These are phyloP conservation scores for Solanum chacoense DNA, from an alignment of 305 asterid species.

Conservation along the genomic window DNA sequence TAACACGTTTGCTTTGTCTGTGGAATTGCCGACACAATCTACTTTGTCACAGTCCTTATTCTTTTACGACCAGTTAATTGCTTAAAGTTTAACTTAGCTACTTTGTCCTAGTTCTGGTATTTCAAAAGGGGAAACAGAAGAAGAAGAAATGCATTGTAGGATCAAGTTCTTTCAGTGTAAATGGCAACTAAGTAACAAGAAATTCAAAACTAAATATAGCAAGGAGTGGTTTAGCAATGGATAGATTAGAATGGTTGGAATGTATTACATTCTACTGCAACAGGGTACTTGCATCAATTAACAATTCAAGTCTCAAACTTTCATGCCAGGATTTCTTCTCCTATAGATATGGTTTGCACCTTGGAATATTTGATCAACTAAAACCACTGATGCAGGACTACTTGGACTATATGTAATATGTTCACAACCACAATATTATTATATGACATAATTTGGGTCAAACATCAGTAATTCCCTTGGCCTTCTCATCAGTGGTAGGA, in stretches of 20 bases:
- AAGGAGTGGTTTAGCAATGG: background rate
- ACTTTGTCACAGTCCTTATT: background rate
- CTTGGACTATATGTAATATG: background rate
- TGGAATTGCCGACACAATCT: background rate
- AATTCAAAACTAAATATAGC: background rate
- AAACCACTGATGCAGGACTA: background rate
- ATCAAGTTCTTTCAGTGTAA: background rate
- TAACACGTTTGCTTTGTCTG: background rate
- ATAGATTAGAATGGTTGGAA: background rate
- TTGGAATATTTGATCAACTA: background rate
- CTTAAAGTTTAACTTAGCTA: background rate
- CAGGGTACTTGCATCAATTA: background rate
- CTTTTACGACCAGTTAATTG: background rate
- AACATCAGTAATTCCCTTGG: conserved; percentile 15
- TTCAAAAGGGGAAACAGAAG: background rate
- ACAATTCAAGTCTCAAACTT: background rate
- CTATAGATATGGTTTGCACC: background rate
- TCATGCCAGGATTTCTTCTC: background rate
- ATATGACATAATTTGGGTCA: background rate
- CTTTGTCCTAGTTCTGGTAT: background rate
- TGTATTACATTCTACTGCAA: background rate
- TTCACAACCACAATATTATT: background rate
- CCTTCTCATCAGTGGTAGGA: background rate
- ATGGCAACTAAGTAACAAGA: background rate
- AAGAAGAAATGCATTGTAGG: background rate